Evolutionary conservation across 352 stramenopile species (phyloP).

Genomic region (Peronospora destructor): DNA sequence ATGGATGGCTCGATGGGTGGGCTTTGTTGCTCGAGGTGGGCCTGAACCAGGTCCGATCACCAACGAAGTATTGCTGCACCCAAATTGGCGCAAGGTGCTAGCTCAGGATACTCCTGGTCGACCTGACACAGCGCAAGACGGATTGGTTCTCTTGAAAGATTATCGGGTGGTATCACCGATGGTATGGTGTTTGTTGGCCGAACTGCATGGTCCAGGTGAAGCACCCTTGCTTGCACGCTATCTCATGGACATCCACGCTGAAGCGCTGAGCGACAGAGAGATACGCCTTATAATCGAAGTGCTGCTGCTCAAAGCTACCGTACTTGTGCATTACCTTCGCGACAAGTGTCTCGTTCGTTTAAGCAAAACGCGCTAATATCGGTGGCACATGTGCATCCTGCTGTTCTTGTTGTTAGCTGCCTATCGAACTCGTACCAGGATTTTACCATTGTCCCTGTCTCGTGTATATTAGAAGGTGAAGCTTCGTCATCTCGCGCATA

Average conservation of each 20-base stretch:
- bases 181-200: slow-evolving; percentile 63
- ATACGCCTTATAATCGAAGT: slow-evolving; percentile 33
- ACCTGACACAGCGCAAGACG: slow-evolving; percentile 34
- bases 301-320: slow-evolving; percentile 34
- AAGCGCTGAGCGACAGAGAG: slow-evolving; percentile 32
- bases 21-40: slow-evolving; percentile 46
- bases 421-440: no score
- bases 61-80: slow-evolving; percentile 48
- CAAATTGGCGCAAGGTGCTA: slow-evolving; percentile 25
- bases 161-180: slow-evolving; percentile 69
- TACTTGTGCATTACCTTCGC: slow-evolving; percentile 39
- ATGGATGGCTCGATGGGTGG: slow-evolving; percentile 61
- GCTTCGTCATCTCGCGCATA: no score
- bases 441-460: not conserved
- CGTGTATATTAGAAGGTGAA: not conserved
- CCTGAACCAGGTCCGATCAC: slow-evolving; percentile 53
- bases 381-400: not conserved
- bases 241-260: slow-evolving; percentile 42
- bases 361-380: slow-evolving; percentile 13
- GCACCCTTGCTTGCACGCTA: slow-evolving; percentile 41
- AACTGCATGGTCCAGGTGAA: slow-evolving; percentile 52
- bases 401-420: no score
- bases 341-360: slow-evolving; percentile 33
- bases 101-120: slow-evolving; percentile 30
- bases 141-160: slow-evolving; percentile 44